Evolutionary conservation across 2,329 filamentous ascomycete species (phyloP), one percentile per base, ranked within the genome.

Genomic region (Penicillium glabrum): DNA sequence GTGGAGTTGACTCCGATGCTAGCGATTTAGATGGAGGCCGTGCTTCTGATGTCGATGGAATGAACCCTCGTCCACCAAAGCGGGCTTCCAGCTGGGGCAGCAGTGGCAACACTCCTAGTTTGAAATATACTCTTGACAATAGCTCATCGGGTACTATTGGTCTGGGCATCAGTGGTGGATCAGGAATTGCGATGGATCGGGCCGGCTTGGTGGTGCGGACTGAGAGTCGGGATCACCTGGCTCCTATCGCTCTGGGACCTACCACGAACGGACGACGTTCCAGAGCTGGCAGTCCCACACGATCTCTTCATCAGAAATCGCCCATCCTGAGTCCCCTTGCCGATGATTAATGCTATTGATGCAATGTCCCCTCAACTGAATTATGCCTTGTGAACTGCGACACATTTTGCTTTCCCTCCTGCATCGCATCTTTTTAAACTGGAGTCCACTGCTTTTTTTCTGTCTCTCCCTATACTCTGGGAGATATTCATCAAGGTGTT

Each of bases 181-280:
- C 66, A 67, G 59, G 69, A 56, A 67, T 79, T 61, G 71, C 79
- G 10, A 83, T 84, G 62, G 83, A 85, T 54, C 76, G 91, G 39
- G 86, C 84, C 46, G 93, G 93, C 1, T 72, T 97, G 61, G 87
- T 90, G 53, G 84, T 91, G 2, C 81, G 93, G 63, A 96, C 90
- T 0, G 93, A 97, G 70, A 96, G 91, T 70, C 82, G 91, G 52
- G 95, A 98, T 70, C 82, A 90, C 56, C 75, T 97, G 37, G 80
- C 83, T 16, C 82, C 79, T 9, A 70, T 84, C 14, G 82, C 78
- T 73, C 55, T 77, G 29, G 74, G 72, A 65, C 83, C 83, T 13
- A 80, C 77, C 48, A 77, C 80, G 51, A 77, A 75, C 53, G 75
- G 75, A 8, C 74, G 75, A 48, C 73, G 73, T 33, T 78, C 75